These are phyloP conservation scores for Exophiala dermatitidis DNA, from an alignment of 2,329 filamentous ascomycete species.

Conservation along the genomic window DNA sequence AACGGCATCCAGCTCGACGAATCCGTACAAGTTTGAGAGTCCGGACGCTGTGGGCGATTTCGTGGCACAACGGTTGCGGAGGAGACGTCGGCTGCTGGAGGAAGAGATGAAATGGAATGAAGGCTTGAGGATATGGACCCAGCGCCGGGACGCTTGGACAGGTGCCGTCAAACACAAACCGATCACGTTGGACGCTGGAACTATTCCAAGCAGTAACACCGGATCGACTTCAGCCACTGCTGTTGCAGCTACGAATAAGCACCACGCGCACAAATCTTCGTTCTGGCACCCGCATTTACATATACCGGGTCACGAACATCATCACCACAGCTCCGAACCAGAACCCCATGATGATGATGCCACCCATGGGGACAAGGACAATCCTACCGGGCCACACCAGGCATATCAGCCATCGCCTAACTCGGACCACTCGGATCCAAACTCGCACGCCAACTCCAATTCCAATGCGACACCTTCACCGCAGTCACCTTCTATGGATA, in stretches of 20 bases:
- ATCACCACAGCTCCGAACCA: too few species aligned
- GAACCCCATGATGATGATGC: too few species aligned
- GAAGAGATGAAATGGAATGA: slow-evolving; percentile 71
- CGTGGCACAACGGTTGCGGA: slow-evolving; percentile 47
- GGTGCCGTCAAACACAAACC: slow-evolving; percentile 50
- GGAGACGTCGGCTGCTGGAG: slow-evolving; percentile 51
- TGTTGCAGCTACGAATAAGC: background rate
- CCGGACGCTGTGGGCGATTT: slow-evolving; percentile 37
- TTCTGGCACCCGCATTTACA: background rate
- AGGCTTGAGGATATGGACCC: slow-evolving; percentile 71
- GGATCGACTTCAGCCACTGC: background rate
- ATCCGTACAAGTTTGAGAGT: slow-evolving; percentile 36
- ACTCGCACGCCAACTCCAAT: slow-evolving; percentile 2
- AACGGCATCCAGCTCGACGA: background rate
- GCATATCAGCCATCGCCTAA: too few species aligned
- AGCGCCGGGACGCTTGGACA: slow-evolving; percentile 76
- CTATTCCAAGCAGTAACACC: background rate
- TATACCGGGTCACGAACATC: too few species aligned
- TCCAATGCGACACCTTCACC: slow-evolving; percentile 5
- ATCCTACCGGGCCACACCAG: too few species aligned
- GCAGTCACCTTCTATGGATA: slow-evolving; percentile 12
- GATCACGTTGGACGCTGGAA: background rate
- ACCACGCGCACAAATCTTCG: slow-evolving; percentile 7
- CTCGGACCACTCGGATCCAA: background rate
- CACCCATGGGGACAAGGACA: too few species aligned